Percentiles rank a stretch among this genome's conserved stretches.
phyloP scores from a whole-genome alignment of 2,329 filamentous ascomycete species.

The Ilyonectria destructans region DNA sequence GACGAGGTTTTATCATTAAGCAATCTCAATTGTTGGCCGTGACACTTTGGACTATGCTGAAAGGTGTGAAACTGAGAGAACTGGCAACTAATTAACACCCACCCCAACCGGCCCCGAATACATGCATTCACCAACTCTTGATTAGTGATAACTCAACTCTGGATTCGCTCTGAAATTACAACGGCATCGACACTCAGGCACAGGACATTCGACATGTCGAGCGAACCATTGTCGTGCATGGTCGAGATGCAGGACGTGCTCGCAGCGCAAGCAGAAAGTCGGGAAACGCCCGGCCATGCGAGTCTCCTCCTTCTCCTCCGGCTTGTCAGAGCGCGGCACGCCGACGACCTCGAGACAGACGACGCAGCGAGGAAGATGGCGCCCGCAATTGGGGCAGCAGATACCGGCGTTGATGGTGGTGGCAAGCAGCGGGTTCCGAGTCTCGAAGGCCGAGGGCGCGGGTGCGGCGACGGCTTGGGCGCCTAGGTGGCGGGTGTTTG shows the following conservation, averaged over 20 bases:
- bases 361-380: slow-evolving; percentile 77
- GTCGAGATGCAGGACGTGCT: slow-evolving; percentile 78
- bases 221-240: slow-evolving; percentile 79
- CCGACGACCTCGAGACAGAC: slow-evolving; percentile 79
- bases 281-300: slow-evolving; percentile 72
- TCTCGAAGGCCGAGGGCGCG: slow-evolving; percentile 53
- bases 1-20: slow-evolving; percentile 4
- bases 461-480: slow-evolving; percentile 31
- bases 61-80: neutral
- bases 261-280: slow-evolving; percentile 79
- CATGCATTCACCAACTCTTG: neutral
- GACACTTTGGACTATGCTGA: slow-evolving; percentile 18
- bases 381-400: slow-evolving; percentile 77
- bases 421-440: slow-evolving; percentile 71
- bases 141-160: slow-evolving; percentile 68
- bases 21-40: slow-evolving; percentile 16
- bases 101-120: slow-evolving; percentile 3
- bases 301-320: slow-evolving; percentile 67
- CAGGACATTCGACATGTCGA: slow-evolving; percentile 76
- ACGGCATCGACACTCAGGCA: slow-evolving; percentile 78
- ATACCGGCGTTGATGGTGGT: slow-evolving; percentile 74
- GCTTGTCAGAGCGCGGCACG: slow-evolving; percentile 73
- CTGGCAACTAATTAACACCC: neutral
- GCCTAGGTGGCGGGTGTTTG: slow-evolving; percentile 54
- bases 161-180: slow-evolving; percentile 76